phyloP scores from a whole-genome alignment of 2,329 filamentous ascomycete species.

The Ilyonectria sp. region DNA sequence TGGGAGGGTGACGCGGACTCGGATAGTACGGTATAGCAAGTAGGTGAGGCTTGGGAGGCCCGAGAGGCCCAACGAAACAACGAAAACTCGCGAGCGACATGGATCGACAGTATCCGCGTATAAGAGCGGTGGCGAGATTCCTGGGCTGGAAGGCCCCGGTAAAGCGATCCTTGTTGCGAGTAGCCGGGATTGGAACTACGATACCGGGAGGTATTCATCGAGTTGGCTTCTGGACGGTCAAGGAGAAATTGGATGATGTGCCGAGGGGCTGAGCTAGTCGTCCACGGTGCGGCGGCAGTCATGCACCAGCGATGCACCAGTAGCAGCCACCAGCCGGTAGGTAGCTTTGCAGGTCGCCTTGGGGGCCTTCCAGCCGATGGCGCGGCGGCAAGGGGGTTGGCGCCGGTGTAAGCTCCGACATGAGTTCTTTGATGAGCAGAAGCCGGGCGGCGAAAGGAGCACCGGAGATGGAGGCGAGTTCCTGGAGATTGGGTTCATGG shows the following conservation, averaged over 20 bases:
- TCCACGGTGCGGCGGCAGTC: conserved; percentile 4
- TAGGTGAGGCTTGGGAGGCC: neutral
- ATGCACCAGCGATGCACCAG: neutral
- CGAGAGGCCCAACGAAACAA: neutral
- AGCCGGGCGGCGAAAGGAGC: neutral
- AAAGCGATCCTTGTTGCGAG: neutral
- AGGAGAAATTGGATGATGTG: neutral
- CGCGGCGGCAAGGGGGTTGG: neutral
- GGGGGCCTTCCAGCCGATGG: neutral
- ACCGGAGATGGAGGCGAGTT: neutral
- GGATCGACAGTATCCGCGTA: neutral
- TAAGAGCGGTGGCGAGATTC: neutral
- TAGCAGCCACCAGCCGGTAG: neutral
- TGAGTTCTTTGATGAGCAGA: neutral
- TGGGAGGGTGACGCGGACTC: neutral
- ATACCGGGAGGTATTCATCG: neutral
- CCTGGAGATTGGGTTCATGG: neutral
- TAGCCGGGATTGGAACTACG: neutral
- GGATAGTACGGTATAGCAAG: neutral
- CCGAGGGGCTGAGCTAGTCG: neutral
- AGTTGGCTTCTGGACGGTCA: neutral
- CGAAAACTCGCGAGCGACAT: neutral
- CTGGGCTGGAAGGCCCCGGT: neutral
- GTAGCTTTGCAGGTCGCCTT: neutral
- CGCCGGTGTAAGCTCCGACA: neutral